Percentiles rank a stretch among this genome's conserved stretches.
phyloP scores from a whole-genome alignment of 108 stramenopile species.

The Cyclotella choctawhatcheeana region DNA sequence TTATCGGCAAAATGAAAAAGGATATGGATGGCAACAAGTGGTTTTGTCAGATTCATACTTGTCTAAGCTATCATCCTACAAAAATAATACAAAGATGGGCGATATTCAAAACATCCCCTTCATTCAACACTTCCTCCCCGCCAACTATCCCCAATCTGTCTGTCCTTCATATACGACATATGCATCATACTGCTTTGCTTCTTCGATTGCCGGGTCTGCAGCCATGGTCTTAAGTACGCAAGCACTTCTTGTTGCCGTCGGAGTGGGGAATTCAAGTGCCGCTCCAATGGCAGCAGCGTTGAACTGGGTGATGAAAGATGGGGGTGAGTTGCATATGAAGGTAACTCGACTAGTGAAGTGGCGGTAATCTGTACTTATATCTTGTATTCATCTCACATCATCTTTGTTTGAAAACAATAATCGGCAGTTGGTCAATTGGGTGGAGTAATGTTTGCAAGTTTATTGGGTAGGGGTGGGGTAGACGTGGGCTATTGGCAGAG shows the following conservation, averaged over 20 bases:
- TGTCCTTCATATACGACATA: conserved; percentile 71
- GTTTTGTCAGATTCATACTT: background rate
- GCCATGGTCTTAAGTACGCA: conserved; percentile 92
- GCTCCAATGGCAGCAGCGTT: conserved; percentile 96
- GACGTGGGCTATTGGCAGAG: conserved; percentile 43
- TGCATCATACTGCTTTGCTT: conserved; percentile 64
- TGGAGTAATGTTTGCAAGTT: conserved; percentile 90
- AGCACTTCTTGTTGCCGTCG: conserved; percentile 89
- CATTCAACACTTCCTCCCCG: conserved; percentile 78
- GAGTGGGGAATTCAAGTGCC: conserved; percentile 83
- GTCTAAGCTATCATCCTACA: background rate
- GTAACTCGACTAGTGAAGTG: no score
- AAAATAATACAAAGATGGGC: conserved; percentile 9
- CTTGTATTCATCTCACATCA: no score
- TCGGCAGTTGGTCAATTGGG: conserved; percentile 94
- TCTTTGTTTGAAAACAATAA: no score
- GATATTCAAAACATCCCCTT: conserved; percentile 41
- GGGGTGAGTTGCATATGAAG: no score
- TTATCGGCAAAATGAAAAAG: conserved; percentile 8
- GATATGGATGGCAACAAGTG: conserved; percentile 34
- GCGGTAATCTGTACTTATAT: no score
- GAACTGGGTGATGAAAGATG: conserved; percentile 98
- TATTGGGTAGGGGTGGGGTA: conserved; percentile 68
- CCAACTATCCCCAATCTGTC: conserved; percentile 79
- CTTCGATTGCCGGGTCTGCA: conserved; percentile 77